Percentiles rank a stretch among this genome's conserved stretches.
These are phyloP conservation scores for Coccomyxa sp. DNA, from an alignment of 139 green algal genomes.

Conservation along the genomic window DNA sequence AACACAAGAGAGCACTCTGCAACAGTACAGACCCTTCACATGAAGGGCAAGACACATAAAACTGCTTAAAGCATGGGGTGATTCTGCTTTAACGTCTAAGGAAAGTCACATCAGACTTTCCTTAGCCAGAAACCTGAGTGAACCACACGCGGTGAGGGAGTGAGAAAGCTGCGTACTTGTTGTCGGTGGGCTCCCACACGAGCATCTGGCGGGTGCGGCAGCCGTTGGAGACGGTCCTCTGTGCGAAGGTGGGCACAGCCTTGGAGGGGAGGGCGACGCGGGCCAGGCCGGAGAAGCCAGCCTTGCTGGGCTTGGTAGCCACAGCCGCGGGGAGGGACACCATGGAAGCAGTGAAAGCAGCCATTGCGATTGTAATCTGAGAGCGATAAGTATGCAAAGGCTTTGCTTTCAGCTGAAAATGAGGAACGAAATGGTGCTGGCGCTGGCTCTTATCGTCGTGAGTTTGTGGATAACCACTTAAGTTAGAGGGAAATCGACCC, in stretches of 20 bases:
- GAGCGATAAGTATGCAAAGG: neutral
- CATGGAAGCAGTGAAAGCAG: neutral
- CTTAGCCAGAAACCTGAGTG: too few relatives aligned
- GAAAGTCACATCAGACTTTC: too few relatives aligned
- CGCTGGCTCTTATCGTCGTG: neutral
- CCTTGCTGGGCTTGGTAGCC: neutral
- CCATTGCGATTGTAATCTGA: neutral
- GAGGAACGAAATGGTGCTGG: neutral
- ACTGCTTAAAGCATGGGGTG: neutral
- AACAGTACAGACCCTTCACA: neutral
- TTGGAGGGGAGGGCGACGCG: constrained; percentile 7
- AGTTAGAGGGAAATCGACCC: neutral
- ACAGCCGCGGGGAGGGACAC: neutral
- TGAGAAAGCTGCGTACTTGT: constrained; percentile 54
- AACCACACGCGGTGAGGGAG: too few relatives aligned
- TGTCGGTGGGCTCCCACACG: constrained; percentile 77
- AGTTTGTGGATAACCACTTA: neutral
- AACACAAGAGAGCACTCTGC: neutral
- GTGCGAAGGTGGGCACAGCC: constrained; percentile 14
- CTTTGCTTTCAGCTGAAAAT: neutral
- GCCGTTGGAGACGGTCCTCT: constrained; percentile 44
- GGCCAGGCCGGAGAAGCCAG: constrained; percentile 4
- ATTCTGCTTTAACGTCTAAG: neutral
- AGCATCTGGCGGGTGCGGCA: constrained; percentile 61
- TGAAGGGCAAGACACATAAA: neutral